These are phyloP conservation scores for Gnomoniopsis sp. DNA, from an alignment of 2,329 filamentous ascomycete species.

Conservation along the genomic window DNA sequence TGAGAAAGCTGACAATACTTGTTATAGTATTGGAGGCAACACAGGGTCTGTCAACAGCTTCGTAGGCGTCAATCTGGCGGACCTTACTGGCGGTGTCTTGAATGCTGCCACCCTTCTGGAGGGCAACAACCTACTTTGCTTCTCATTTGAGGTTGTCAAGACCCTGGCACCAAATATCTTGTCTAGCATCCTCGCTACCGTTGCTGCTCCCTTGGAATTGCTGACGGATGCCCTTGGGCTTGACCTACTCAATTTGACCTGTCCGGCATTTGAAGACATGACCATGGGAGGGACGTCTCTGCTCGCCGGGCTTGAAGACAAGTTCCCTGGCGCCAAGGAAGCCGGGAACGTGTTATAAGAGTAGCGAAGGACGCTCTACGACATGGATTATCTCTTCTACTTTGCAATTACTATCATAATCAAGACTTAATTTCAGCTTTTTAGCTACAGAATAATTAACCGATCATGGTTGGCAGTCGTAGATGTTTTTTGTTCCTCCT, in stretches of 20 bases:
- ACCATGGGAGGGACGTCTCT: conserved; percentile 22
- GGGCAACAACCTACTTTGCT: conserved; percentile 36
- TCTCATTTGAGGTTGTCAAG: conserved; percentile 34
- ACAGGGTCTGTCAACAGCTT: conserved; percentile 26
- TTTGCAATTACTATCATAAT: background rate
- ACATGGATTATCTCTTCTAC: background rate
- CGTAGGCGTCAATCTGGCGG: conserved; percentile 23
- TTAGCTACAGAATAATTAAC: too few relatives aligned
- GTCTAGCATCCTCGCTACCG: conserved; percentile 31
- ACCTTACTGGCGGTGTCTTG: conserved; percentile 26
- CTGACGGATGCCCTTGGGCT: conserved; percentile 30
- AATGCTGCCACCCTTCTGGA: conserved; percentile 22
- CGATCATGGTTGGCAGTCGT: too few relatives aligned
- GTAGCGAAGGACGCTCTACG: background rate
- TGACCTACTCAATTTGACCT: conserved; percentile 26
- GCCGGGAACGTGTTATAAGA: background rate
- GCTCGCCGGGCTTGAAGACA: background rate
- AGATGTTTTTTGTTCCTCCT: too few relatives aligned
- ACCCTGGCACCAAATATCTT: conserved; percentile 40
- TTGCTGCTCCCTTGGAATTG: conserved; percentile 29
- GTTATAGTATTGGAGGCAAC: conserved; percentile 25
- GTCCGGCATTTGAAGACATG: conserved; percentile 28
- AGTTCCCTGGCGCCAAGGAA: conserved; percentile 5
- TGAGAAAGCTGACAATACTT: background rate
- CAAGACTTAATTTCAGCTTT: too few relatives aligned